Evolutionary conservation across 139 green algal genomes (phyloP).

Genomic region (Diplosphaera chodatii): DNA sequence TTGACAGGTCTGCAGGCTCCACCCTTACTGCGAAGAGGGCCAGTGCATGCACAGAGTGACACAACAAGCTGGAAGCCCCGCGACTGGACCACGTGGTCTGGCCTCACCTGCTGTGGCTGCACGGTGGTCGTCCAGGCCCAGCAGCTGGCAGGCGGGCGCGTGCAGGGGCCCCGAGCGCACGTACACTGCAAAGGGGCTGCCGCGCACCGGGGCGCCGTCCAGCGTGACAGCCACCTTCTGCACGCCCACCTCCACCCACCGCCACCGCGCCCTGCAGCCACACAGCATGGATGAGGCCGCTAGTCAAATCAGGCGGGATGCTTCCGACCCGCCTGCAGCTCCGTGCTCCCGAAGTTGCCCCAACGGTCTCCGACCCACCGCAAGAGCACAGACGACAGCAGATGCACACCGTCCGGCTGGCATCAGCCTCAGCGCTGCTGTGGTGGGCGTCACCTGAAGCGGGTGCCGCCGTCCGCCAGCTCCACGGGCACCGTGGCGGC

Average conservation of each 20-base stretch:
- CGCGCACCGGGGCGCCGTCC: conserved; percentile 1
- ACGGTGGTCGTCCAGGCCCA: conserved; percentile 3
- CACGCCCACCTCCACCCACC: conserved; percentile 8
- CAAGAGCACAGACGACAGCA: no score
- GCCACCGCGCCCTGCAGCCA: neutral
- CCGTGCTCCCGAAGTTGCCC: no score
- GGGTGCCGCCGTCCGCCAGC: conserved; percentile 3
- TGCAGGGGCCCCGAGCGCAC: conserved; percentile 3
- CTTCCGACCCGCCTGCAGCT: no score
- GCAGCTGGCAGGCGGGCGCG: conserved; percentile 4
- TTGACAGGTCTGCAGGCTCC: no score
- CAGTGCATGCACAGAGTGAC: neutral
- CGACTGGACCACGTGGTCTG: neutral
- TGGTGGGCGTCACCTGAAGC: neutral
- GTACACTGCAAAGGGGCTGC: conserved; percentile 2
- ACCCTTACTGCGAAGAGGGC: no score
- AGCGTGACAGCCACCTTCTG: conserved; percentile 10
- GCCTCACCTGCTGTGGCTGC: neutral
- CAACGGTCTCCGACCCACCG: no score
- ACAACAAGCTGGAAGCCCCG: neutral
- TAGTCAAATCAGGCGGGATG: no score
- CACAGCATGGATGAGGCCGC: no score
- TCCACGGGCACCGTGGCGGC: conserved; percentile 1
- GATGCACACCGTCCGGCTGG: no score
- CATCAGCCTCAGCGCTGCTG: no score